Evolutionary conservation across 106 monocot species (phyloP), one percentile per base, ranked within the genome.

Genomic region (Xerophyta viscosa): DNA sequence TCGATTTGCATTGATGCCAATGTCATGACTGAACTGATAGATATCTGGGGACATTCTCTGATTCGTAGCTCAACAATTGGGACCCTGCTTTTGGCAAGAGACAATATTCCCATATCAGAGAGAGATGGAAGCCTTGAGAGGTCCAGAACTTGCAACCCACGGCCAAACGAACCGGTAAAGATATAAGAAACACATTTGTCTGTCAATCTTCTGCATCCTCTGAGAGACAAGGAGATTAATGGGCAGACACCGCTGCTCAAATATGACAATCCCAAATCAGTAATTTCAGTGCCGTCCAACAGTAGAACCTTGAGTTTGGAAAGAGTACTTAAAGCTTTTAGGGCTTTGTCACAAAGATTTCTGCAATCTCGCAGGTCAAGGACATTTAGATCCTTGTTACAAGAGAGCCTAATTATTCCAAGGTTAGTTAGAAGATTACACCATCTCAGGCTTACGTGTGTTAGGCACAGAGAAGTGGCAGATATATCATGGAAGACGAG

Each of bases 401-500:
- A 82, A 20, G 85, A 76, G 17, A 98, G 54, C 8, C 71, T 60
- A 31, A 47, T 29, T 26, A 98, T 74, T 3, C 82, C 96, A 68
- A 70, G 25, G 46, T 82, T 72, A 6, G 81, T 82, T 20, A 98
- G 58, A 31, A 76, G 89, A 76, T 73, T 81, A 50, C 96, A 96
- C 64, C 82, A 79, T 62, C 78, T 78, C 53, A 98, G 64, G 61
- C 84, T 82, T 48, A 89, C 85, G 69, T 98, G 96, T 29, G 79
- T 85, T 29, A 98, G 54, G 48, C 78, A 76, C 27, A 98, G 71
- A 17, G 96, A 82, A 29, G 96, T 98, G 42, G 84, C 89, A 43
- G 71, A 69, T n/a, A 98, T 98, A 62, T 98, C 96, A 60, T 89
- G 96, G 52, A 98, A 89, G 22, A 89, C 68, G 18, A 89, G 74